Conservation (phyloP, 2,329 filamentous ascomycete genomes). For the Dactylellina drechsleri region DNA sequence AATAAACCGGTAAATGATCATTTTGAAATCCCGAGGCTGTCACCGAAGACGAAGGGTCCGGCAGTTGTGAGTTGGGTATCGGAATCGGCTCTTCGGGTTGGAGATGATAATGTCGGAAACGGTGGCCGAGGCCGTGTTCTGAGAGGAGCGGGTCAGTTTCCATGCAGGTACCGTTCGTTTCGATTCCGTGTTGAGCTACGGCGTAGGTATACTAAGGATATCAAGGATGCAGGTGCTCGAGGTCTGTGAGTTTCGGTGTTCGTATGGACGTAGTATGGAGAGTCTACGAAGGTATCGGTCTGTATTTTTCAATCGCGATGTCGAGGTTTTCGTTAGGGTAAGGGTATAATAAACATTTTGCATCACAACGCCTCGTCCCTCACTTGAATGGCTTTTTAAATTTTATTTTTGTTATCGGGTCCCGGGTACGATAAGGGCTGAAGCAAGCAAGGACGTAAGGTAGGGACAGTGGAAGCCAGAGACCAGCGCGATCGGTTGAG, state of each 20-base stretch:
- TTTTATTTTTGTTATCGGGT: background rate
- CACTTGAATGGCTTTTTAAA: background rate
- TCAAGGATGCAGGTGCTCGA: background rate
- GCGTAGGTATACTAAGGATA: background rate
- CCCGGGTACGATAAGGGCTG: no score
- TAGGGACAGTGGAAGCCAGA: constrained; percentile 23
- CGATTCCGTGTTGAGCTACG: no score
- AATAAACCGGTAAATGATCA: constrained; percentile 76
- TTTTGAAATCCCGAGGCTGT: constrained; percentile 65
- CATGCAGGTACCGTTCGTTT: background rate
- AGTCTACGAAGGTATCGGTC: background rate
- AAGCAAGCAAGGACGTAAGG: constrained; percentile 2
- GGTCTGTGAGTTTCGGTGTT: background rate
- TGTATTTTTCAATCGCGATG: background rate
- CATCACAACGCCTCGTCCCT: no score
- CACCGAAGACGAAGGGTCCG: constrained; percentile 4
- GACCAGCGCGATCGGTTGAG: background rate
- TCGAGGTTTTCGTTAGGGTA: no score
- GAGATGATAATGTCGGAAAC: constrained; percentile 44
- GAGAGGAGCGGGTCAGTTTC: constrained; percentile 37
- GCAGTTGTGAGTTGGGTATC: no score
- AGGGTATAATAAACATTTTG: no score
- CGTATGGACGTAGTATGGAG: background rate
- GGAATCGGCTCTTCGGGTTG: constrained; percentile 25
- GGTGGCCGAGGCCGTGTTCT: constrained; percentile 29